Conservation (phyloP, 2,329 filamentous ascomycete genomes). For the Penicillium sp. region DNA sequence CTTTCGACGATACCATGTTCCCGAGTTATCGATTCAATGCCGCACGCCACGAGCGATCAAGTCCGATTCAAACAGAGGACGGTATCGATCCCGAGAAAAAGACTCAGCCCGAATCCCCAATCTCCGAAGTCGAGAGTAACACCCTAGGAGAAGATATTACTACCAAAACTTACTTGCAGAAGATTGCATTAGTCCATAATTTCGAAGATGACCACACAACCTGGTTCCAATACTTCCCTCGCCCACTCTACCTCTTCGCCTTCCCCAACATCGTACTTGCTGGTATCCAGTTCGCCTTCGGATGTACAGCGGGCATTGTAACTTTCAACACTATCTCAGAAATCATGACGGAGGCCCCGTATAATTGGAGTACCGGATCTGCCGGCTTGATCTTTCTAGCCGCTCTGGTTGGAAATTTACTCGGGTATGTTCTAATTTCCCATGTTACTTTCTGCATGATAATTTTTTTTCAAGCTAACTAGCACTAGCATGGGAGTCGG, state of each 20-base stretch:
- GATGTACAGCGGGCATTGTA: slow-evolving; percentile 42
- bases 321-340: slow-evolving; percentile 41
- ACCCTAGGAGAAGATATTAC: slow-evolving; percentile 20
- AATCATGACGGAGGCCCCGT: slow-evolving; percentile 39
- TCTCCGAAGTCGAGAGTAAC: slow-evolving; percentile 18
- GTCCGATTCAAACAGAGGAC: slow-evolving; percentile 2
- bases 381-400: slow-evolving; percentile 35
- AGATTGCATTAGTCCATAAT: slow-evolving; percentile 26
- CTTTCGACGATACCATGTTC: slow-evolving; percentile 40
- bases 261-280: slow-evolving; percentile 43
- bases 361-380: slow-evolving; percentile 36
- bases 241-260: slow-evolving; percentile 41
- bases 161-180: slow-evolving; percentile 22
- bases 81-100: background rate
- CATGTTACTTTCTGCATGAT: too few relatives aligned
- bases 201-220: slow-evolving; percentile 38
- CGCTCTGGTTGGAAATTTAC: slow-evolving; percentile 34
- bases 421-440: slow-evolving; percentile 21
- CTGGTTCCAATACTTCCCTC: slow-evolving; percentile 41
- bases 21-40: slow-evolving; percentile 31
- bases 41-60: background rate
- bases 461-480: background rate
- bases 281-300: slow-evolving; percentile 44
- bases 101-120: slow-evolving; percentile 1
- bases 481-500: slow-evolving; percentile 37